Conservation (phyloP, 1,284 basidiomycete genomes). For the Irpex sp. region DNA sequence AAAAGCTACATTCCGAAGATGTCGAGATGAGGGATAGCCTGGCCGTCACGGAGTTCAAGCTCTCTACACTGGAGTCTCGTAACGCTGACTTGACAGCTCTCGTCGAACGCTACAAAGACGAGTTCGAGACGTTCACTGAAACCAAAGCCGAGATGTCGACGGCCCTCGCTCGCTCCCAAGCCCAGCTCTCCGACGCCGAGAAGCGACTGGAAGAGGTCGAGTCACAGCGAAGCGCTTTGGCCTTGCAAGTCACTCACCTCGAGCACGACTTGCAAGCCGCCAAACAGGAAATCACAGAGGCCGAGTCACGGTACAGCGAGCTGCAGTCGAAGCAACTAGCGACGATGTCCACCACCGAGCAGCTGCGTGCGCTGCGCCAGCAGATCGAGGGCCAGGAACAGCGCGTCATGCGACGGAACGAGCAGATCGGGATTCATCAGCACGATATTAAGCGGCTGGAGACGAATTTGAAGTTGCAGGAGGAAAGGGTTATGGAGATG, state of each 20-base stretch:
- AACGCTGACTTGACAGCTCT: slow-evolving; percentile 22
- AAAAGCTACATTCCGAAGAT: slow-evolving; percentile 3
- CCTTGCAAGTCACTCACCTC: slow-evolving; percentile 57
- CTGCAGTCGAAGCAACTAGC: slow-evolving; percentile 61
- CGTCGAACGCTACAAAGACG: slow-evolving; percentile 30
- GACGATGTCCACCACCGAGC: slow-evolving; percentile 50
- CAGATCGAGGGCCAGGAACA: slow-evolving; percentile 62
- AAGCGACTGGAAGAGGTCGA: slow-evolving; percentile 46
- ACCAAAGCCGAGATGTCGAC: slow-evolving; percentile 34
- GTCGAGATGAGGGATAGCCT: slow-evolving; percentile 11
- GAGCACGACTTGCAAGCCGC: slow-evolving; percentile 47
- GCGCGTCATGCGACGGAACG: slow-evolving; percentile 54
- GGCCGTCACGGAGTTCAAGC: slow-evolving; percentile 21
- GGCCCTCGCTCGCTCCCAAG: slow-evolving; percentile 33
- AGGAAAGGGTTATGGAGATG: slow-evolving; percentile 66
- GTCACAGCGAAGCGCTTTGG: slow-evolving; percentile 56
- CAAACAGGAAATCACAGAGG: slow-evolving; percentile 47
- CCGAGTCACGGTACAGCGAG: slow-evolving; percentile 50
- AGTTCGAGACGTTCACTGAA: slow-evolving; percentile 21
- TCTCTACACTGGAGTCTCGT: slow-evolving; percentile 23
- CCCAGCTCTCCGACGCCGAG: slow-evolving; percentile 34
- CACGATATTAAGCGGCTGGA: slow-evolving; percentile 70
- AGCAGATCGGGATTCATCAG: slow-evolving; percentile 68
- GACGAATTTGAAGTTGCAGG: slow-evolving; percentile 62
- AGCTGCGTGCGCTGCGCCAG: slow-evolving; percentile 45